phyloP scores from a whole-genome alignment of 2,329 filamentous ascomycete genomes.

The Chaetomium olivaceum region DNA sequence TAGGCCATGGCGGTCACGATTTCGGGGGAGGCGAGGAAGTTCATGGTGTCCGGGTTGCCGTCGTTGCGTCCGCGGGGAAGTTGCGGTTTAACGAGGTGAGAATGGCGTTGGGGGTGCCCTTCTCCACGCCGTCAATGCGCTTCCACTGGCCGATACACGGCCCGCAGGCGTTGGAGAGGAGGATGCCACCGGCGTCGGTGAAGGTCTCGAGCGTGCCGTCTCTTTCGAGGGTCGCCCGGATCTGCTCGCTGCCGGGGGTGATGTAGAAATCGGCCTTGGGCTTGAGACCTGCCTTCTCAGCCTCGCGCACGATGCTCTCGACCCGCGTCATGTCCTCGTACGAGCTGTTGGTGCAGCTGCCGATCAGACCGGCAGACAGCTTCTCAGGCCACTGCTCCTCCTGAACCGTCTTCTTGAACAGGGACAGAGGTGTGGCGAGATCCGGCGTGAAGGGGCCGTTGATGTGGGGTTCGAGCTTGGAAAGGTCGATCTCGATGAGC shows the following conservation, averaged over 20 bases:
- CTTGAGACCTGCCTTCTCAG: slow-evolving; percentile 82
- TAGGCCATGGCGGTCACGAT: slow-evolving; percentile 96
- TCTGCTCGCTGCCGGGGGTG: slow-evolving; percentile 94
- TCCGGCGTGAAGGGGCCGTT: slow-evolving; percentile 98
- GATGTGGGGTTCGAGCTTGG: slow-evolving; percentile 88
- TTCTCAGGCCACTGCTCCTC: slow-evolving; percentile 87
- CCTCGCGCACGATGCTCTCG: slow-evolving; percentile 90
- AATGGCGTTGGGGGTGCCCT: slow-evolving; percentile 90
- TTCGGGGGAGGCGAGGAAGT: slow-evolving; percentile 96
- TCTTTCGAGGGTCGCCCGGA: slow-evolving; percentile 87
- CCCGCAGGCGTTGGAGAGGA: slow-evolving; percentile 93
- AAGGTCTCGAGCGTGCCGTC: slow-evolving; percentile 87
- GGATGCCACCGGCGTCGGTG: slow-evolving; percentile 78
- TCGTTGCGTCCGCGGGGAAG: slow-evolving; percentile 96
- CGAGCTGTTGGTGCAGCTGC: slow-evolving; percentile 97
- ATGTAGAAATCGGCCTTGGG: slow-evolving; percentile 92
- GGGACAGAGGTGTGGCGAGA: slow-evolving; percentile 85
- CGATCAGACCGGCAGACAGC: slow-evolving; percentile 90
- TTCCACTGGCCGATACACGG: slow-evolving; percentile 96
- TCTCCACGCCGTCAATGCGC: slow-evolving; percentile 78
- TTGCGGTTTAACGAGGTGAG: slow-evolving; percentile 98
- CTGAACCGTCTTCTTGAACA: slow-evolving; percentile 82
- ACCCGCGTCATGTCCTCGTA: slow-evolving; percentile 98
- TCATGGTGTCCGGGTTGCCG: slow-evolving; percentile 95
- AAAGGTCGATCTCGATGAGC: slow-evolving; percentile 86